Evolutionary conservation across 768 basidiomycete genomes (phyloP), one percentile per base, ranked within the genome.

Genomic region (Neoboletus subvelutipes): DNA sequence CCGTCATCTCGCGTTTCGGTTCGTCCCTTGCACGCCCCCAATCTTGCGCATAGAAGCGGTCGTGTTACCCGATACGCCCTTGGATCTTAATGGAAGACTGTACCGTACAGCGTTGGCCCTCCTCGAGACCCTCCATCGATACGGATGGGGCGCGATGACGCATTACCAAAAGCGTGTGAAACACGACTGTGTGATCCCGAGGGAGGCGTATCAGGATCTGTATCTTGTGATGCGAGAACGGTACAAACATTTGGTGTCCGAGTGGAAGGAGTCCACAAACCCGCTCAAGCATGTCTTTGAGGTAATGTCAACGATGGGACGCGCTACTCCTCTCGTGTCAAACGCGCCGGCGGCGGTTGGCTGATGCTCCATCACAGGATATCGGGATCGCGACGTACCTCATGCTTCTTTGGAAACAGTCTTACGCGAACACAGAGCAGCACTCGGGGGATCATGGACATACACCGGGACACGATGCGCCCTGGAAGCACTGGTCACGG

Each of bases 381-480:
- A 92, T 98, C 36, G 92, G 92, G 17, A 95, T 98, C 42, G 94
- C 94, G 3, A 92, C 93, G 2, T 98, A 90, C 70, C 77, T 98
- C 28, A 92, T 98, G 73, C 79, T 96, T 1, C 75, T 98, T 4
- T 98, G 96, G 96, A 92, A 88, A 64, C 77, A 83, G 36, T 85
- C 84, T 15, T 96, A 84, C 65, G 65, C 39, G 3, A 13, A 17
- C 22, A 29, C 29, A 4, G 47, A 39, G 18, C 34, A 40, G 11
- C 43, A 7, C 37, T 31, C 50, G 18, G 17, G 0, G 12, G 39
- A 36, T 29, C 45, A 34, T 12, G 22, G 1, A 5, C 4, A 36
- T 10, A 3, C 18, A 17, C 26, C 15, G 9, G 20, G 2, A 1
- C 20, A 40, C 9, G 46, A 47, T 31, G 68, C 74, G 29, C 83